Evolutionary conservation across 2,329 filamentous ascomycete species (phyloP).

Genomic region (Phyllachora maydis): DNA sequence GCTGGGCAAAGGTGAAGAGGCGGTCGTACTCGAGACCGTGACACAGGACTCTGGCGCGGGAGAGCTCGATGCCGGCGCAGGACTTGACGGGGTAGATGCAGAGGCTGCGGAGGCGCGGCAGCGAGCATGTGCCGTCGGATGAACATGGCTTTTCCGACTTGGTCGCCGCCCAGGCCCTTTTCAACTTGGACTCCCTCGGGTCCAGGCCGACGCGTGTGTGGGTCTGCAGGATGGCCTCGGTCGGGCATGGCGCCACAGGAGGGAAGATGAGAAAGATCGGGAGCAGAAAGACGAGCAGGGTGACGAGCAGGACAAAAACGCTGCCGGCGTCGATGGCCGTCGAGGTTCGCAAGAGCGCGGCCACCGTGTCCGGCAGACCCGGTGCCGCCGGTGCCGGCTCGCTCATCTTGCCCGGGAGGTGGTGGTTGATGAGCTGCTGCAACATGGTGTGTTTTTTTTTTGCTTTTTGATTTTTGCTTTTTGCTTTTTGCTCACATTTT

Average conservation of each 20-base stretch:
- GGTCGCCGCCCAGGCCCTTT: constrained; percentile 4
- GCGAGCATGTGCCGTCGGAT: background rate
- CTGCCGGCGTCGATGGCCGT: constrained; percentile 8
- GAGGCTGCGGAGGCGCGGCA: constrained; percentile 35
- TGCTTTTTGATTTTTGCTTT: too few species aligned
- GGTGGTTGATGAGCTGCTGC: too few species aligned
- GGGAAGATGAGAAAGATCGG: constrained; percentile 33
- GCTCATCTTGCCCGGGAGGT: too few species aligned
- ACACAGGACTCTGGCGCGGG: constrained; percentile 38
- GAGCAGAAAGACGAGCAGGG: constrained; percentile 26
- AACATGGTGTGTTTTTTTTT: too few species aligned
- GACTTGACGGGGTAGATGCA: constrained; percentile 73
- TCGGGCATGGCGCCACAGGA: constrained; percentile 27
- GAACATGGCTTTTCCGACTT: background rate
- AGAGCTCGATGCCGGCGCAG: constrained; percentile 56
- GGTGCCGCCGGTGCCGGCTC: too few species aligned
- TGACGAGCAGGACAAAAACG: constrained; percentile 20
- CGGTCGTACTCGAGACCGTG: constrained; percentile 63
- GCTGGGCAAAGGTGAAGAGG: constrained; percentile 64
- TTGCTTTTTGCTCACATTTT: too few species aligned
- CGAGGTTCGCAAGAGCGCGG: constrained; percentile 4
- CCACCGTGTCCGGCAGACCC: too few species aligned
- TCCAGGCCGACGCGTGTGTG: constrained; percentile 25
- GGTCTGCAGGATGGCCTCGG: constrained; percentile 32
- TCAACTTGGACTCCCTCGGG: constrained; percentile 15